Percentiles rank a stretch among this genome's conserved stretches.
These are phyloP conservation scores for Mortierella sp. DNA, from an alignment of 371 early-diverging fungal species.

Conservation along the genomic window DNA sequence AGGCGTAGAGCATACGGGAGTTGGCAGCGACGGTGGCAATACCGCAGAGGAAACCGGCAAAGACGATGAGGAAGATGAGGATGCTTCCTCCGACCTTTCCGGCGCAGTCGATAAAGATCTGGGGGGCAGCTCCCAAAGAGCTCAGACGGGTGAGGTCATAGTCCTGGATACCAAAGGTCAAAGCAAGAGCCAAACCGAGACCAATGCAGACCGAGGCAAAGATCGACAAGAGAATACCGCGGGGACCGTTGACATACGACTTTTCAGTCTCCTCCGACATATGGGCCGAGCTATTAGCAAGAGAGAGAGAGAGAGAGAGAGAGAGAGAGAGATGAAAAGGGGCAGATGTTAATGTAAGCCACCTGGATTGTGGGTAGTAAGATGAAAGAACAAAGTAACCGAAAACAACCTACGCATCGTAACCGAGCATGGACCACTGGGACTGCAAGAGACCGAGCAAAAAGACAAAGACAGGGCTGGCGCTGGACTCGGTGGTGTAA, in stretches of 20 bases:
- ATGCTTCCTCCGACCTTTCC: constrained; percentile 63
- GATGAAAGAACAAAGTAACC: too few species aligned
- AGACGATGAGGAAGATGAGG: constrained; percentile 67
- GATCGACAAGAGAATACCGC: constrained; percentile 73
- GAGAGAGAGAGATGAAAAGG: too few species aligned
- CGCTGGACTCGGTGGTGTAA: constrained; percentile 54
- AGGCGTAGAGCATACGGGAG: constrained; percentile 82
- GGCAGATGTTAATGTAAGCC: too few species aligned
- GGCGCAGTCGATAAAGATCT: constrained; percentile 77
- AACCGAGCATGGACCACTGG: constrained; percentile 78
- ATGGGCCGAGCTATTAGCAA: constrained; percentile 81
- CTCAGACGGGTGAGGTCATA: constrained; percentile 62
- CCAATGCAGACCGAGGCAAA: constrained; percentile 70
- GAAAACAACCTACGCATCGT: constrained; percentile 70
- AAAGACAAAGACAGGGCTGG: constrained; percentile 63
- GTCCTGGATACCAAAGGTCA: constrained; percentile 69
- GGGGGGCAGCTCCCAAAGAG: constrained; percentile 64
- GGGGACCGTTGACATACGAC: constrained; percentile 69
- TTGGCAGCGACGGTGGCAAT: constrained; percentile 67
- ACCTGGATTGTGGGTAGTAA: constrained; percentile 24
- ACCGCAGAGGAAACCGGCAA: constrained; percentile 72
- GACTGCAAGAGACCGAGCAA: constrained; percentile 69
- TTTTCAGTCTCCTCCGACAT: constrained; percentile 83
- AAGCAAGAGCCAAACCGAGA: constrained; percentile 66
- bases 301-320: too few species aligned